phyloP scores from a whole-genome alignment of 1,284 basidiomycete species.

The Quambalaria eucalypti region DNA sequence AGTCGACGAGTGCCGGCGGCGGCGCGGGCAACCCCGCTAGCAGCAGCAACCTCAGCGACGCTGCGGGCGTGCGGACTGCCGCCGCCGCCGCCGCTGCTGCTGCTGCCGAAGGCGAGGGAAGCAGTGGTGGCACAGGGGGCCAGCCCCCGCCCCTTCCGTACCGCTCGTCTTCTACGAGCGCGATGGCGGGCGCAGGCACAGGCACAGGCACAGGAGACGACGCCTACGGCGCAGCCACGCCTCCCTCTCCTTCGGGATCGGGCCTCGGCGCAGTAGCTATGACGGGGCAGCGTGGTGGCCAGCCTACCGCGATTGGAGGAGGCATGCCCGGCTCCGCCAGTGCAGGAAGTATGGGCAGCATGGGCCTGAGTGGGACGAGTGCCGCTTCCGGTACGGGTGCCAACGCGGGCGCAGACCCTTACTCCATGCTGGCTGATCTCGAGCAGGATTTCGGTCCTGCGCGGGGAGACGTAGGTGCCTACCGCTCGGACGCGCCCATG shows the following conservation, averaged over 20 bases:
- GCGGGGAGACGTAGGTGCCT: neutral
- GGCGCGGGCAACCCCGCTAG: neutral
- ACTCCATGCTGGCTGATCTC: slow-evolving; percentile 14
- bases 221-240: slow-evolving; percentile 3
- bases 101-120: neutral
- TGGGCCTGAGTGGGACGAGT: too few species aligned
- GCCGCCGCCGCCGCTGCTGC: neutral
- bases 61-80: neutral
- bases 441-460: slow-evolving; percentile 8
- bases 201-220: neutral
- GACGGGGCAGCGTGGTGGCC: too few species aligned
- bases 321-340: neutral
- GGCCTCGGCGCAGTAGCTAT: neutral
- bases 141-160: too few species aligned
- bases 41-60: neutral
- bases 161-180: neutral
- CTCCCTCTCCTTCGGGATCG: neutral
- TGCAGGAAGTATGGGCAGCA: neutral
- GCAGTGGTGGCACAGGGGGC: neutral
- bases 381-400: neutral
- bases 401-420: slow-evolving; percentile 9
- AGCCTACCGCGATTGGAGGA: too few species aligned
- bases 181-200: neutral
- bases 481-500: slow-evolving; percentile 7
- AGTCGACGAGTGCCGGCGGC: too few species aligned